These are phyloP conservation scores for Penicillium fuscoglaucum DNA, from an alignment of 2,329 filamentous ascomycete genomes.

Conservation along the genomic window DNA sequence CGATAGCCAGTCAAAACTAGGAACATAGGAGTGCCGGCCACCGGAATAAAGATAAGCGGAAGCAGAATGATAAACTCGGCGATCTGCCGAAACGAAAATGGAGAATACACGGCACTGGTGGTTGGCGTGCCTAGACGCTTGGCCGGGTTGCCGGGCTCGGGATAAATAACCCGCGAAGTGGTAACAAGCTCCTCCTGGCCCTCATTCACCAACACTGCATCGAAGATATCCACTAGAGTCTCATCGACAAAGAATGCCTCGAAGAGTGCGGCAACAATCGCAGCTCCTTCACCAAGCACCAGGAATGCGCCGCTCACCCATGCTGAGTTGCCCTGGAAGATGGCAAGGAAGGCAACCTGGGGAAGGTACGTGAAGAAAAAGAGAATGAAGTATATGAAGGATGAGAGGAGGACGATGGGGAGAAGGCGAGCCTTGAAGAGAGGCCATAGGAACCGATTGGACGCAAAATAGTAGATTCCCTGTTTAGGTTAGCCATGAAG, in stretches of 20 bases:
- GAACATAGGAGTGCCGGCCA: conserved; percentile 80
- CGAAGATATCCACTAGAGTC: conserved; percentile 77
- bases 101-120: conserved; percentile 73
- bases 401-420: conserved; percentile 77
- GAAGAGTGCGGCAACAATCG: conserved; percentile 65
- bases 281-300: conserved; percentile 68
- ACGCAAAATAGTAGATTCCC: conserved; percentile 79
- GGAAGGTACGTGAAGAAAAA: conserved; percentile 88
- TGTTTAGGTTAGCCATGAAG: conserved; percentile 31
- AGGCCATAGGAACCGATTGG: conserved; percentile 77
- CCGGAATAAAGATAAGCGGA: conserved; percentile 84
- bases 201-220: conserved; percentile 76
- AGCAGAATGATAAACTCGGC: conserved; percentile 76
- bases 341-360: conserved; percentile 80
- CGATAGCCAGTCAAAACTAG: conserved; percentile 84
- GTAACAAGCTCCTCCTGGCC: conserved; percentile 69
- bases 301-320: conserved; percentile 87
- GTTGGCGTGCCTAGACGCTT: conserved; percentile 82
- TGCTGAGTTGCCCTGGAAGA: conserved; percentile 85
- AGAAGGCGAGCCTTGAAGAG: conserved; percentile 75
- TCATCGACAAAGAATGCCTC: conserved; percentile 82
- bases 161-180: conserved; percentile 64
- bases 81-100: conserved; percentile 89
- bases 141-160: conserved; percentile 69
- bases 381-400: conserved; percentile 78